Evolutionary conservation across 805 yeast genomes (phyloP).

Genomic region (Metschnikowia drakensbergensis): DNA sequence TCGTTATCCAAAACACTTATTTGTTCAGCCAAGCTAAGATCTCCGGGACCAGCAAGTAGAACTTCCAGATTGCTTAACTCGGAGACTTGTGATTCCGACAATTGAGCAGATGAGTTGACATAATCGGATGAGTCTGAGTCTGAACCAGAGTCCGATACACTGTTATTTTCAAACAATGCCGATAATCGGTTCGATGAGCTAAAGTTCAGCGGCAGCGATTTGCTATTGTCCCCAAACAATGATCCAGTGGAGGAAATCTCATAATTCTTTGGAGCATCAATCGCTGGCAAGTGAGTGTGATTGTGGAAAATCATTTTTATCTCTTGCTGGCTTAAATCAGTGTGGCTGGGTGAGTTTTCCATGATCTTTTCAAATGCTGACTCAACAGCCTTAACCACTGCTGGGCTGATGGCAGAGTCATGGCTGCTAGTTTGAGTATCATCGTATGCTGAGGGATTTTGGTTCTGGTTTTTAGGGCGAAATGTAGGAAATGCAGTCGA

Average conservation of each 20-base stretch:
- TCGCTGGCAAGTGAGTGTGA: background rate
- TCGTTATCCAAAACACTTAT: slow-evolving; percentile 57
- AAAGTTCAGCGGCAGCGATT: slow-evolving; percentile 6
- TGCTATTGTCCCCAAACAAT: slow-evolving; percentile 8
- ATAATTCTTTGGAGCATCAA: background rate
- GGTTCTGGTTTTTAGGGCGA: background rate
- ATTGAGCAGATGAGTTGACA: background rate
- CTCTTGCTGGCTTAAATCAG: slow-evolving; percentile 5
- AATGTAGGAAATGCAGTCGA: slow-evolving; percentile 9
- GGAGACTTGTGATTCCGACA: slow-evolving; percentile 12
- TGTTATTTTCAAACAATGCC: slow-evolving; percentile 33
- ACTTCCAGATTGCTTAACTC: slow-evolving; percentile 28
- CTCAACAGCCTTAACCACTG: slow-evolving; percentile 58
- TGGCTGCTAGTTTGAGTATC: background rate
- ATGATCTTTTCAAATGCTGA: slow-evolving; percentile 63
- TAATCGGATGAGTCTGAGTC: slow-evolving; percentile 28
- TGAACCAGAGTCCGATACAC: slow-evolving; percentile 26
- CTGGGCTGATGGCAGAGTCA: slow-evolving; percentile 32
- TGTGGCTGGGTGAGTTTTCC: slow-evolving; percentile 21
- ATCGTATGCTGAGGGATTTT: background rate
- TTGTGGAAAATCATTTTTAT: background rate
- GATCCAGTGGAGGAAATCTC: slow-evolving; percentile 8
- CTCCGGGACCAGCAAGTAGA: slow-evolving; percentile 65
- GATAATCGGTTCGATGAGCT: slow-evolving; percentile 19
- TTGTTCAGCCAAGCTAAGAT: slow-evolving; percentile 60